phyloP scores from a whole-genome alignment of 768 basidiomycete genomes.

The Rhizopogon vesiculosus region DNA sequence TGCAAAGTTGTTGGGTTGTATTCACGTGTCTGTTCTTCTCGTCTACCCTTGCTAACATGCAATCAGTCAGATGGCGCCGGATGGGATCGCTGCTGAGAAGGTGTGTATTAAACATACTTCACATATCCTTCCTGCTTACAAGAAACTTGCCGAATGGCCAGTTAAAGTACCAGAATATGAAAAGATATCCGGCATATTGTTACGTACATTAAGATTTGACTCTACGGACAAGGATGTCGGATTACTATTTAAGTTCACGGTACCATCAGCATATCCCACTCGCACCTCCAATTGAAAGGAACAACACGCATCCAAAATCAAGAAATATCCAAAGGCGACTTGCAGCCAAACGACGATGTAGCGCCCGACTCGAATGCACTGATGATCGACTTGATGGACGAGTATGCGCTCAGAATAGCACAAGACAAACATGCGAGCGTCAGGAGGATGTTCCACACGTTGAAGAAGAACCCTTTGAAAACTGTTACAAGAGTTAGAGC shows the following conservation, averaged over 20 bases:
- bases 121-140: too few species aligned
- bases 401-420: constrained; percentile 42
- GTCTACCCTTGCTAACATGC: too few species aligned
- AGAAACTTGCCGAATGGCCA: too few species aligned
- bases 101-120: too few species aligned
- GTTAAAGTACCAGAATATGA: too few species aligned
- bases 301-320: neutral
- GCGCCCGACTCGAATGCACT: constrained; percentile 33
- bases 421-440: constrained; percentile 41
- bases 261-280: neutral
- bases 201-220: neutral
- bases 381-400: constrained; percentile 43
- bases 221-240: neutral
- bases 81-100: too few species aligned
- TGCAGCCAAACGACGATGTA: constrained; percentile 53
- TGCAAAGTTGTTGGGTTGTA: too few species aligned
- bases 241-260: neutral
- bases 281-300: neutral
- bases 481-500: constrained; percentile 14
- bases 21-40: too few species aligned
- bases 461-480: constrained; percentile 35
- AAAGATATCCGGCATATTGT: too few species aligned
- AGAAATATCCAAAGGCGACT: constrained; percentile 27
- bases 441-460: constrained; percentile 46
- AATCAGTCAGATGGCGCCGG: too few species aligned